These are phyloP conservation scores for Podaxis pistillaris DNA, from an alignment of 768 basidiomycete genomes.

Conservation along the genomic window DNA sequence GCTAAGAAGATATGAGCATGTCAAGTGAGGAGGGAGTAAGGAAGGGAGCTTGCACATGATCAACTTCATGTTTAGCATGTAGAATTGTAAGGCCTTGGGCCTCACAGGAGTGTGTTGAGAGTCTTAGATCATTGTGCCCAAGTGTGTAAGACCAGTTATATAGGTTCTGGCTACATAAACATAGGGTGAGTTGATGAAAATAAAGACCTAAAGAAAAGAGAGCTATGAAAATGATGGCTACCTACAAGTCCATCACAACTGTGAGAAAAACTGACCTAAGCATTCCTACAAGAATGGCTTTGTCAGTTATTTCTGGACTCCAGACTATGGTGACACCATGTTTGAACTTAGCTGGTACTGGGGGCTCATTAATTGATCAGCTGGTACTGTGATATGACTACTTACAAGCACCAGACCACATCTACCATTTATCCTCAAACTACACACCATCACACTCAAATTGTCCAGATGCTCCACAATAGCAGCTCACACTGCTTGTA, in stretches of 20 bases:
- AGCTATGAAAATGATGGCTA: too few species aligned
- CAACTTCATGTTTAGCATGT: slow-evolving; percentile 78
- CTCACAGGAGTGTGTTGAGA: too few species aligned
- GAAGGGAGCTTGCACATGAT: slow-evolving; percentile 58
- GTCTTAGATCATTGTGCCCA: too few species aligned
- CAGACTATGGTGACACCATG: slow-evolving; percentile 94
- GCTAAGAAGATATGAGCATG: background rate
- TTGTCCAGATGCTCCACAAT: slow-evolving; percentile 68
- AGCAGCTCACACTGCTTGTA: slow-evolving; percentile 59
- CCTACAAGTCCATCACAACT: too few species aligned
- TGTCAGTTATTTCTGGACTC: slow-evolving; percentile 96
- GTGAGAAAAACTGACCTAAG: too few species aligned
- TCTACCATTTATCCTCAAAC: slow-evolving; percentile 92
- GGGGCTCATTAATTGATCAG: slow-evolving; percentile 11
- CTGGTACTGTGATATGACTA: slow-evolving; percentile 23
- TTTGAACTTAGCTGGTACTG: slow-evolving; percentile 85
- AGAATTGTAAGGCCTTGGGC: too few species aligned
- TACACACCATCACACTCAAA: slow-evolving; percentile 76
- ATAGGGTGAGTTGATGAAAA: too few species aligned
- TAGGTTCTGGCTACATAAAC: too few species aligned
- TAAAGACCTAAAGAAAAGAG: too few species aligned
- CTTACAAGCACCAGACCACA: slow-evolving; percentile 81
- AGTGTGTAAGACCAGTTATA: too few species aligned
- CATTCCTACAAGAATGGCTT: too few species aligned
- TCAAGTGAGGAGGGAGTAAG: background rate